Evolutionary conservation across 345 rosid species (phyloP).

Genomic region (Limnanthes douglasii): DNA sequence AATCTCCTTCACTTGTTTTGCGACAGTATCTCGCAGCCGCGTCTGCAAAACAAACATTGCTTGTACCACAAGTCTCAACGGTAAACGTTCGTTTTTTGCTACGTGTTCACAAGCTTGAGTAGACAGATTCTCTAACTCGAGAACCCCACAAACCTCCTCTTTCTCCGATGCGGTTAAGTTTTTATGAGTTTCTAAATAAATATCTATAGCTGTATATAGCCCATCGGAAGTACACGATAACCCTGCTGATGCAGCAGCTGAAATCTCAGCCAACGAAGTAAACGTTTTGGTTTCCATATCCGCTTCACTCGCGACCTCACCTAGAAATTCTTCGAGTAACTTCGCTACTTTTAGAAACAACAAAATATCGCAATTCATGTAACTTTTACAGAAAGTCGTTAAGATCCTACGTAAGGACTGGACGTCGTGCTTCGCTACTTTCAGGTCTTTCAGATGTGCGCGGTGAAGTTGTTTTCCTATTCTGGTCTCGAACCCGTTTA

Average conservation of each 20-base stretch:
- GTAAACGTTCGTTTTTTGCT: constrained; percentile 41
- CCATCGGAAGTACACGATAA: constrained; percentile 35
- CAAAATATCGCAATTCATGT: constrained; percentile 9
- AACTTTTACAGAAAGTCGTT: constrained; percentile 34
- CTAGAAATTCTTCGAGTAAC: constrained; percentile 51
- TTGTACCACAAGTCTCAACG: constrained; percentile 41
- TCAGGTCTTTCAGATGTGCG: constrained; percentile 40
- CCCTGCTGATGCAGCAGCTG: constrained; percentile 30
- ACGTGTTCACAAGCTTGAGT: constrained; percentile 52
- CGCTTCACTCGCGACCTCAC: constrained; percentile 39
- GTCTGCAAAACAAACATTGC: constrained; percentile 39
- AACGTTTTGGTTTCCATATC: constrained; percentile 39
- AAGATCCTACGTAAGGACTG: constrained; percentile 47
- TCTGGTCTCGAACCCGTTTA: constrained; percentile 40
- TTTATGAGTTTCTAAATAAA: constrained; percentile 48
- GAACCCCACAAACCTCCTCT: constrained; percentile 43
- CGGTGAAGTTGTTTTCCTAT: constrained; percentile 60
- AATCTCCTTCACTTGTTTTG: constrained; percentile 14
- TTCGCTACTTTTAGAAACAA: constrained; percentile 32
- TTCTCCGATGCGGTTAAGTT: constrained; percentile 46
- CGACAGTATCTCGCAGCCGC: constrained; percentile 37
- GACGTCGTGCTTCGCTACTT: constrained; percentile 30
- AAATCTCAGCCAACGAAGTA: constrained; percentile 33
- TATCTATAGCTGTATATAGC: constrained; percentile 54
- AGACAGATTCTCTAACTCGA: constrained; percentile 60